These are phyloP conservation scores for Colletotrichum paranaense DNA, from an alignment of 2,329 filamentous ascomycete genomes.

Conservation along the genomic window DNA sequence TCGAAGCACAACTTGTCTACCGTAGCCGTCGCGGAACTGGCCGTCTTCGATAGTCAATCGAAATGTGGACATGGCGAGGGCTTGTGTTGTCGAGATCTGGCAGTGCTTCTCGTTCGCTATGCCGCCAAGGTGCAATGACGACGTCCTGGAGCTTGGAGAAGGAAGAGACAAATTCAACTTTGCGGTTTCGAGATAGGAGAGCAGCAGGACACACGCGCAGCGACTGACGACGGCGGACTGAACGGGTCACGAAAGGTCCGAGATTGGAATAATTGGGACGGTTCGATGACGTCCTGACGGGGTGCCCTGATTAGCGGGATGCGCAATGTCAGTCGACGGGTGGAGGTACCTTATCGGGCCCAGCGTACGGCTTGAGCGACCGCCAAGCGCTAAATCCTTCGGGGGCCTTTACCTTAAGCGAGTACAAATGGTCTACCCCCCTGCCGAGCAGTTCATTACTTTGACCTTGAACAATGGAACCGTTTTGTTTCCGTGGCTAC, in stretches of 20 bases:
- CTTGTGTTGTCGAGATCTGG: background rate
- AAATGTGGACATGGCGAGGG: slow-evolving; percentile 73
- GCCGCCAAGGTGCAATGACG: background rate
- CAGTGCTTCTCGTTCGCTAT: background rate
- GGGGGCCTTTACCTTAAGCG: slow-evolving; percentile 4
- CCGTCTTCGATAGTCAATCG: slow-evolving; percentile 87
- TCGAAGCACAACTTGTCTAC: slow-evolving; percentile 87
- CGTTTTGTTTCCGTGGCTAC: background rate
- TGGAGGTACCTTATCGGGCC: slow-evolving; percentile 19
- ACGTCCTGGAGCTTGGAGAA: background rate
- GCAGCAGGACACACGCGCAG: slow-evolving; percentile 9
- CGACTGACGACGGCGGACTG: slow-evolving; percentile 18
- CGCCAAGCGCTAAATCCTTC: slow-evolving; percentile 24
- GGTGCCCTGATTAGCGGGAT: slow-evolving; percentile 23
- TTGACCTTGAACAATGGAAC: background rate
- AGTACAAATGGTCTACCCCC: background rate
- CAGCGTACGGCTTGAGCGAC: slow-evolving; percentile 18
- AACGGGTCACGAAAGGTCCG: slow-evolving; percentile 29
- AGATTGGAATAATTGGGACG: slow-evolving; percentile 32
- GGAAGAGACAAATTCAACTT: background rate
- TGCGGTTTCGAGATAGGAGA: slow-evolving; percentile 18
- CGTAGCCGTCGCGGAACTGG: slow-evolving; percentile 83
- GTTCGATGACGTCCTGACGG: slow-evolving; percentile 34
- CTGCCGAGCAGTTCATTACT: background rate
- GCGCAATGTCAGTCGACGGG: slow-evolving; percentile 8